These are phyloP conservation scores for Boeremia exigua DNA, from an alignment of 2,329 filamentous ascomycete species.

Conservation along the genomic window DNA sequence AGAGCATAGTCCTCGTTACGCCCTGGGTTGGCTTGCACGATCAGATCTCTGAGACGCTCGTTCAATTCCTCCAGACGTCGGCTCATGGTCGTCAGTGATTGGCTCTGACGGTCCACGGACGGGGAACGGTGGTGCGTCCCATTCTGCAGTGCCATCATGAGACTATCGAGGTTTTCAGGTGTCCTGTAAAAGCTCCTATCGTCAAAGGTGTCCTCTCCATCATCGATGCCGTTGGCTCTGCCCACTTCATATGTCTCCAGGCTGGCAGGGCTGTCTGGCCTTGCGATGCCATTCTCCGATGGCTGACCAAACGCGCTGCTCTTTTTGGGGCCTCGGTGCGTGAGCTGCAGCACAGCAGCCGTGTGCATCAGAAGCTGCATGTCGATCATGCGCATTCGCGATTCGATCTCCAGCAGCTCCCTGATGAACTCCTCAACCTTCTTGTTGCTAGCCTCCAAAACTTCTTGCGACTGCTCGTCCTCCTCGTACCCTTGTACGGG, in stretches of 20 bases:
- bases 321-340: constrained; percentile 76
- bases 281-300: constrained; percentile 37
- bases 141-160: constrained; percentile 48
- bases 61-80: constrained; percentile 72
- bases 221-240: constrained; percentile 53
- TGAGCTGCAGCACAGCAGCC: constrained; percentile 88
- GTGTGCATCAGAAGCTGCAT: constrained; percentile 84
- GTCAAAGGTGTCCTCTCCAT: constrained; percentile 72
- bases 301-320: constrained; percentile 56
- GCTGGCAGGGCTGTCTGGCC: constrained; percentile 78
- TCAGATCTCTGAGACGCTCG: constrained; percentile 68
- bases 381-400: constrained; percentile 74
- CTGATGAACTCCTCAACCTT: constrained; percentile 85
- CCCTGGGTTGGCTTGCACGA: constrained; percentile 67
- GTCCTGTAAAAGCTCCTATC: constrained; percentile 76
- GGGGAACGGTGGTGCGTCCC: constrained; percentile 40
- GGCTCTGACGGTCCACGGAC: constrained; percentile 46
- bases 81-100: constrained; percentile 67
- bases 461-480: constrained; percentile 67
- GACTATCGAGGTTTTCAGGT: constrained; percentile 67
- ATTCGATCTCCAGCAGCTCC: constrained; percentile 81
- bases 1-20: constrained; percentile 41
- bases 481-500: constrained; percentile 33
- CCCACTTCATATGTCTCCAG: constrained; percentile 72
- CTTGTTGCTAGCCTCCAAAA: constrained; percentile 74